Evolutionary conservation across 2,329 filamentous ascomycete genomes (phyloP).

Genomic region (Myriosclerotinia curreyana): DNA sequence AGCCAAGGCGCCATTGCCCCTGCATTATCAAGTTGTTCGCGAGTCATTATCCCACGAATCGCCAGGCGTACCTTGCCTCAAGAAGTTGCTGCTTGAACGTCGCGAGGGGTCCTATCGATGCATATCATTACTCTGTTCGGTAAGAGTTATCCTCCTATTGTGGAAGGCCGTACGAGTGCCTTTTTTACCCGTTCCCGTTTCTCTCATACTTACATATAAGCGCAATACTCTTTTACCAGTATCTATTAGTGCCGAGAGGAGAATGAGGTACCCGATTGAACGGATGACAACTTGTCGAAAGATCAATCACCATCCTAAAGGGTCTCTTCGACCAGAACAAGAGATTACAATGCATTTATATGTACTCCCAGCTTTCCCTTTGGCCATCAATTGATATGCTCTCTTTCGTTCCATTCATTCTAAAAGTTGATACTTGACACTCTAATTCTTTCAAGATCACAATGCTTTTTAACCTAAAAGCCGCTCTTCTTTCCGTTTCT

Average conservation of each 20-base stretch:
- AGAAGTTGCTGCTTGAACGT: neutral
- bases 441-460: neutral
- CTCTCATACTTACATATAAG: neutral
- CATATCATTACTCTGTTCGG: slow-evolving; percentile 9
- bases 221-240: neutral
- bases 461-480: slow-evolving; percentile 4
- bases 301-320: neutral
- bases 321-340: neutral
- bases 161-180: neutral
- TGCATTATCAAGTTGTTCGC: slow-evolving; percentile 8
- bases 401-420: neutral
- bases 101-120: neutral
- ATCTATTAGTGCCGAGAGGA: neutral
- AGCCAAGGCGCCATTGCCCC: neutral
- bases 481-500: neutral
- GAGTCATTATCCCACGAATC: slow-evolving; percentile 17
- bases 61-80: slow-evolving; percentile 10
- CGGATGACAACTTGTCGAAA: neutral
- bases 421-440: neutral
- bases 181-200: neutral
- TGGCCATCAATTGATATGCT: neutral
- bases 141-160: neutral
- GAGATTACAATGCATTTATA: neutral
- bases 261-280: neutral
- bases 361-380: neutral